phyloP scores from a whole-genome alignment of 2,329 filamentous ascomycete genomes.

The Salinomyces thailandicus region DNA sequence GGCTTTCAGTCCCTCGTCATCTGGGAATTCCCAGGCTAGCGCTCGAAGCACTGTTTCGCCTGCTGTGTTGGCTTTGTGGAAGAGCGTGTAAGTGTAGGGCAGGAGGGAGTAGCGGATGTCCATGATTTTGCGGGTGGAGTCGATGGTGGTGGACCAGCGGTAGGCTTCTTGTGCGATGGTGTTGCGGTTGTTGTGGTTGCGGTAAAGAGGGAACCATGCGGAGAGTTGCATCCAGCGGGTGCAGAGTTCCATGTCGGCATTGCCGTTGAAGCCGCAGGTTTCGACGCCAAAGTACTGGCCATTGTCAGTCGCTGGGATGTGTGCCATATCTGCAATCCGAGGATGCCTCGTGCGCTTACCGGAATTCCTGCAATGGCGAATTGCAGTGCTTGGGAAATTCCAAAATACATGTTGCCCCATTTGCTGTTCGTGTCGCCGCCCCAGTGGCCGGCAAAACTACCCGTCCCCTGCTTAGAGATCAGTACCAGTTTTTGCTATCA shows the following conservation, averaged over 20 bases:
- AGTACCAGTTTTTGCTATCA: too few relatives aligned
- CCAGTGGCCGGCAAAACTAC: slow-evolving; percentile 16
- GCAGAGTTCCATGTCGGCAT: slow-evolving; percentile 22
- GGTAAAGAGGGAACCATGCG: slow-evolving; percentile 19
- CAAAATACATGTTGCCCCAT: slow-evolving; percentile 19
- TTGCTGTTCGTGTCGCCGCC: slow-evolving; percentile 19
- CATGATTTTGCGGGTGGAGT: slow-evolving; percentile 19
- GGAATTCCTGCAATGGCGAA: slow-evolving; percentile 19
- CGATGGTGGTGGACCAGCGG: slow-evolving; percentile 18
- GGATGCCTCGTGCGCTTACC: too few relatives aligned
- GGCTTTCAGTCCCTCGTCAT: slow-evolving; percentile 16
- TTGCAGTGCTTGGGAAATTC: slow-evolving; percentile 16
- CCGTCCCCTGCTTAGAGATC: too few relatives aligned
- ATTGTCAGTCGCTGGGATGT: too few relatives aligned
- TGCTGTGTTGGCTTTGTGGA: slow-evolving; percentile 15
- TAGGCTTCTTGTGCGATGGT: slow-evolving; percentile 21
- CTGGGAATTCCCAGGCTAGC: slow-evolving; percentile 19
- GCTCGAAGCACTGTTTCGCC: slow-evolving; percentile 18
- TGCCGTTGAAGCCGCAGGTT: slow-evolving; percentile 22
- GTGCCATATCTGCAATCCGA: background rate
- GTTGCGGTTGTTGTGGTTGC: slow-evolving; percentile 20
- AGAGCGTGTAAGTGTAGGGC: slow-evolving; percentile 21
- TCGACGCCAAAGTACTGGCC: slow-evolving; percentile 18
- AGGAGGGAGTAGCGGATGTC: slow-evolving; percentile 19
- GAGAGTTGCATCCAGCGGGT: slow-evolving; percentile 17